phyloP scores from a whole-genome alignment of 2,329 filamentous ascomycete species.

The Colletotrichum theobromicola region DNA sequence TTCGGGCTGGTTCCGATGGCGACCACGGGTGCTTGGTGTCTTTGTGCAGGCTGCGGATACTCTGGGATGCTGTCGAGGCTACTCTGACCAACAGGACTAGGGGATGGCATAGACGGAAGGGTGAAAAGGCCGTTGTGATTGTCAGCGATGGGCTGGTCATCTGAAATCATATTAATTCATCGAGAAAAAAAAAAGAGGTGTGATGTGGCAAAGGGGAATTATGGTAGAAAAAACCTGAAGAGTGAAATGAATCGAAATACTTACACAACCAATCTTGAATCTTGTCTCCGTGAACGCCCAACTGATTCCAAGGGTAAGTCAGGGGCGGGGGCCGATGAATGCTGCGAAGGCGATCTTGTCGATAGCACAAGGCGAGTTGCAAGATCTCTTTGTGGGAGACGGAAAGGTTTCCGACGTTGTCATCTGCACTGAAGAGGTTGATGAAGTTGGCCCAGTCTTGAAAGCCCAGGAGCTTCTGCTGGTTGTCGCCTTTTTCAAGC shows the following conservation, averaged over 20 bases:
- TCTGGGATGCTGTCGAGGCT: not conserved
- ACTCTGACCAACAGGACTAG: not conserved
- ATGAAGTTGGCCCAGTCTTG: constrained; percentile 27
- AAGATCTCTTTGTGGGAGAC: constrained; percentile 28
- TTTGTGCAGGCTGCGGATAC: not conserved
- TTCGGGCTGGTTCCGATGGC: not conserved
- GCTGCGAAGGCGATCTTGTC: constrained; percentile 29
- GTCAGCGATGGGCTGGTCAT: not conserved
- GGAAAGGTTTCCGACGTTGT: constrained; percentile 35
- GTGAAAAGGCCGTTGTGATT: constrained; percentile 3
- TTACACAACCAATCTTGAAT: constrained; percentile 44
- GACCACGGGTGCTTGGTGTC: not conserved
- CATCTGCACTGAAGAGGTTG: constrained; percentile 28
- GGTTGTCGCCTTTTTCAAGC: constrained; percentile 28
- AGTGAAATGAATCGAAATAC: constrained; percentile 2
- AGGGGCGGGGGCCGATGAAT: not conserved
- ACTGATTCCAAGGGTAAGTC: constrained; percentile 26
- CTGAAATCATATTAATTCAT: not conserved
- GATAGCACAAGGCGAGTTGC: constrained; percentile 35
- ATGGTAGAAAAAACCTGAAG: not conserved
- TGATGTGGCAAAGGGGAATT: not conserved
- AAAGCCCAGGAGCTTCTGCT: constrained; percentile 35
- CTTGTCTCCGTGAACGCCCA: constrained; percentile 23
- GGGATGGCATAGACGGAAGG: too few relatives aligned
- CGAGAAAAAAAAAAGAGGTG: not conserved